phyloP scores from a whole-genome alignment of 345 rosid species.

The Jatropha curcas region DNA sequence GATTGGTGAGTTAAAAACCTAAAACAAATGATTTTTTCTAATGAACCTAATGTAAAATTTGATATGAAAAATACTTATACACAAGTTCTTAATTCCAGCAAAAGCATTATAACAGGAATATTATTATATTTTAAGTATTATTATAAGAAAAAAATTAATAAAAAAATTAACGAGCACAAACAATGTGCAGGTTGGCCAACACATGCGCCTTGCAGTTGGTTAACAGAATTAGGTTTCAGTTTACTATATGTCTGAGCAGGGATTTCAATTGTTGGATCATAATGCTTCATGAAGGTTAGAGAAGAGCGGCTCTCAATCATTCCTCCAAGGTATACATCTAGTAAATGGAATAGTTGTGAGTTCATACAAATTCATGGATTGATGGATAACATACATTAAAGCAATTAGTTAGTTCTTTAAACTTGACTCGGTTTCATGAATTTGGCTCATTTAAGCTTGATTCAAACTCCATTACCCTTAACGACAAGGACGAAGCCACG shows the following conservation, averaged over 20 bases:
- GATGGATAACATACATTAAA: too few relatives aligned
- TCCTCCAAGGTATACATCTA: conserved; percentile 41
- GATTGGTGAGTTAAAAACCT: too few relatives aligned
- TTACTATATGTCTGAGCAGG: conserved; percentile 11
- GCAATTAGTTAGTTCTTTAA: neutral
- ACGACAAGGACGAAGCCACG: too few relatives aligned
- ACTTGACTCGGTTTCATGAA: neutral
- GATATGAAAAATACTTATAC: too few relatives aligned
- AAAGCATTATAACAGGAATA: too few relatives aligned
- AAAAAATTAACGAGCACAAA: too few relatives aligned
- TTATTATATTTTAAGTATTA: too few relatives aligned
- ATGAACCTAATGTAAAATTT: too few relatives aligned
- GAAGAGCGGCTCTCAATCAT: conserved; percentile 92
- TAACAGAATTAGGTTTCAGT: conserved; percentile 12
- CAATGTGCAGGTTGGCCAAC: conserved; percentile 86
- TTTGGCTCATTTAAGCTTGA: neutral
- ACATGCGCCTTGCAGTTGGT: conserved; percentile 54
- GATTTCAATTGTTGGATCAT: conserved; percentile 42
- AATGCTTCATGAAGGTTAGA: conserved; percentile 63
- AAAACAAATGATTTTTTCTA: too few relatives aligned
- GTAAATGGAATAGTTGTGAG: neutral
- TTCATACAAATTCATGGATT: too few relatives aligned
- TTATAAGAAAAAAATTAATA: too few relatives aligned
- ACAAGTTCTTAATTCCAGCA: too few relatives aligned
- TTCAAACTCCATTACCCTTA: neutral